phyloP scores from a whole-genome alignment of 345 rosid genomes.

The Murraya paniculata region DNA sequence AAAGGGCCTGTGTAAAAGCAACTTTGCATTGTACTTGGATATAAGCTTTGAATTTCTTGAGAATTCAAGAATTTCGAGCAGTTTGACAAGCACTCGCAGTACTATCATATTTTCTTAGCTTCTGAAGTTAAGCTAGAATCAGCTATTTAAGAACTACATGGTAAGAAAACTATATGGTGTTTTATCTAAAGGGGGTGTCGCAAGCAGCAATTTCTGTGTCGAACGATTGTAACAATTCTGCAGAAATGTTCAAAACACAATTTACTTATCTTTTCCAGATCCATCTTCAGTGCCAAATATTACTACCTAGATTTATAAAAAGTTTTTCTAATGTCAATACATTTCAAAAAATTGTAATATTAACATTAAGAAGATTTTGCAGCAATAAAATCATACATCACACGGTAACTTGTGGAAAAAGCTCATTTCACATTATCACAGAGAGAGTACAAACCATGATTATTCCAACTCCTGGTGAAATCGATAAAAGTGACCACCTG shows the following conservation, averaged over 20 bases:
- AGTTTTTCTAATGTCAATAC: background rate
- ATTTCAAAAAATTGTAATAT: background rate
- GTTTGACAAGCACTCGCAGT: background rate
- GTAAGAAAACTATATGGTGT: background rate
- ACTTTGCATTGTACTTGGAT: background rate
- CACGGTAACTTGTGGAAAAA: slow-evolving; percentile 2
- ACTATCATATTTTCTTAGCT: background rate
- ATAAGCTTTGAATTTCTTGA: slow-evolving; percentile 4
- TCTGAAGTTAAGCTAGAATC: background rate
- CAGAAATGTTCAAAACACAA: background rate
- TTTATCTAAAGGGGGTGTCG: background rate
- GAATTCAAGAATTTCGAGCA: slow-evolving; percentile 11
- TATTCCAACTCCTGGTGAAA: slow-evolving; percentile 20
- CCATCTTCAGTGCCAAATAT: background rate
- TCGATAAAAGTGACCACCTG: slow-evolving; percentile 28
- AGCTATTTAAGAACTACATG: background rate
- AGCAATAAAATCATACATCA: background rate
- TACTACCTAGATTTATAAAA: background rate
- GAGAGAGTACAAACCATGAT: background rate
- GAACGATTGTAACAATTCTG: background rate
- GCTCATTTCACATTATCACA: slow-evolving; percentile 4
- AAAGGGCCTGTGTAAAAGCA: slow-evolving; percentile 8
- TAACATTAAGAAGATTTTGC: background rate
- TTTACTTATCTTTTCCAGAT: background rate
- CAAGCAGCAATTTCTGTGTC: background rate